Evolutionary conservation across 371 early-diverging fungal genomes (phyloP), one percentile per base, ranked within the genome.

Genomic region (Cokeromyces recurvatus): DNA sequence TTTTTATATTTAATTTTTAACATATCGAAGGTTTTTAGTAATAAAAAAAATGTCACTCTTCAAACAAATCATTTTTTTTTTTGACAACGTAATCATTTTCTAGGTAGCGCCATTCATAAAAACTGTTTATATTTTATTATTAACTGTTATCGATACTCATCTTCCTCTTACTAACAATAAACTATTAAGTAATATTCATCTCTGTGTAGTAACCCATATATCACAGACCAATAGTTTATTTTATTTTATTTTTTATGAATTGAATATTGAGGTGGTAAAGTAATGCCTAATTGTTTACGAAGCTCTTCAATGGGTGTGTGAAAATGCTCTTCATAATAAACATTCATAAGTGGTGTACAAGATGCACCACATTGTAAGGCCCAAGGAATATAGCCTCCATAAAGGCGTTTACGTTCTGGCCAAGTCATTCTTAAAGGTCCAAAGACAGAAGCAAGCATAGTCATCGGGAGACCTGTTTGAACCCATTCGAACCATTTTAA

Each of bases 401-500:
- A 82, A 11, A 96, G 59, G n/a, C 79, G 69, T n/a, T 52, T 52
- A 15, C 86, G 66, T 53, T 91, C 86, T 11, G 55, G 52, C 11
- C 64, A 51, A 0, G 77, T 62, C 51, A 94, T 60, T 15, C 85
- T 57, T 36, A 93, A 51, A 0, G 93, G 94, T 0, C 94, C 96
- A 58, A 91, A 77, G 7, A 89, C 48, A 20, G 89, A 87, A 15
- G 87, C 79, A 15, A 95, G 62, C 62, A 84, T 66, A 0, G 90
- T 85, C 72, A 96, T 87, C n/a, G 97, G 97, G 38, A 96, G 66
- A 1, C 90, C 90, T 1, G 87, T 88, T 49, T 97, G 97, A 10
- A 76, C 79, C 74, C 87, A 85, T 65, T 97, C 98, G 55, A 95
- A 90, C 86, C 91, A 91, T 69, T 97, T 97, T 32, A 97, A 67